Evolutionary conservation across 1,284 basidiomycete species (phyloP), one percentile per base, ranked within the genome.

Genomic region (Xerocomus tenax): DNA sequence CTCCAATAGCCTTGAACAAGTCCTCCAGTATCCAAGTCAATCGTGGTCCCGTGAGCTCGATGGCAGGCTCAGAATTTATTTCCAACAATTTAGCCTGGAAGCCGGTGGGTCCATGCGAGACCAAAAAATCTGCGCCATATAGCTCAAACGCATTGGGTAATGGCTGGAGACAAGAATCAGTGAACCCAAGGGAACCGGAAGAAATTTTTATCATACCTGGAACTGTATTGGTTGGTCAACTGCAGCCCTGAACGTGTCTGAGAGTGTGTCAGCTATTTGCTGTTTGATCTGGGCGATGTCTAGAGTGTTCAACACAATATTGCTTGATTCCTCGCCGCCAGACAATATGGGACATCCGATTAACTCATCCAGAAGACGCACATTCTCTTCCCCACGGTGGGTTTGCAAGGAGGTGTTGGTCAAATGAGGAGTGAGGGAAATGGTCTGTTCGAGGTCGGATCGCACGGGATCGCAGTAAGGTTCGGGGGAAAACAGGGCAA

Each of bases 351-450:
- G 73, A 52, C 77, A 79, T 0, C 85, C 87, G 34, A 82, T 66
- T 13, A 95, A 73, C 62, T 94, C 90, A 59, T 83, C 79, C 41
- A 94, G 73, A 26, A 92, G 71, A 38, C 84, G 77, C 3, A 94
- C 87, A 44, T 74, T 75, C 41, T 74, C 74, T 58, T 87, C 82
- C 9, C 86, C 81, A 10, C 69, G 70, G 52, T 82, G 77, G 12
- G 67, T 76, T 67, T 97, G 95, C n/a, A 97, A 72, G 39, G 91
- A 94, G 0, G 96, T 97, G 63, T 99, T 99, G 34, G 95, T 98
- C 16, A 99, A 73, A 67, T 99, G 96, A 0, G 87, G 78, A 2
- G 74, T 61, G 6, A 98, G 75, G 3, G 62, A 56, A 25, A 59
- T 53, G 26, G 60, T 57, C 16, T 59, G 54, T 1, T 59, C 64